A percentile compares a stretch with the other conserved stretches of the same genome.
These are phyloP conservation scores for Aspergillus persii DNA, from an alignment of 2,329 filamentous ascomycete species.

Conservation along the genomic window DNA sequence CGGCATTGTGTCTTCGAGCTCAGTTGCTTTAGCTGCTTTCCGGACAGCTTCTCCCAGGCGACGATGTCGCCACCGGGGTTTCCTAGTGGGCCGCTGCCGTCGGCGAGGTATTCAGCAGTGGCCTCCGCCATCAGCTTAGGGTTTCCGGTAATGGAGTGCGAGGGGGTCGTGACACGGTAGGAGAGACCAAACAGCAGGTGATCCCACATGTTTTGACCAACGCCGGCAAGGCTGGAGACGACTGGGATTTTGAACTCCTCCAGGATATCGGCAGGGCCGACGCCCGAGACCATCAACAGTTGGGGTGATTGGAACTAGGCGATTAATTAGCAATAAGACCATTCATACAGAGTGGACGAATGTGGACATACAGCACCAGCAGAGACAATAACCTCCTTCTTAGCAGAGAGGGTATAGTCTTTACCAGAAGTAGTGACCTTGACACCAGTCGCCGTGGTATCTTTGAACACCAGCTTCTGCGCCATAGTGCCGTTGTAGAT, in stretches of 20 bases:
- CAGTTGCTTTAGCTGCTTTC: background rate
- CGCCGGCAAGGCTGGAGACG: background rate
- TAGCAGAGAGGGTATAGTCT: background rate
- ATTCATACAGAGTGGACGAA: background rate
- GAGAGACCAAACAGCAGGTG: constrained; percentile 6
- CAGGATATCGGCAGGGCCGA: constrained; percentile 7
- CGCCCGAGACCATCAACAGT: constrained; percentile 21
- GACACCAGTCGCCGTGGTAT: background rate
- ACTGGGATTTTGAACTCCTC: background rate
- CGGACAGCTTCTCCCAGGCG: constrained; percentile 12
- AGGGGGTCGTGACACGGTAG: background rate
- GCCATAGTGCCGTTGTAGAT: background rate
- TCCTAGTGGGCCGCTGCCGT: background rate
- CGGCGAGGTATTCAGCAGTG: background rate
- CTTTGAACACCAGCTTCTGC: background rate
- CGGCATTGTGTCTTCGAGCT: background rate
- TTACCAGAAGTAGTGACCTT: background rate
- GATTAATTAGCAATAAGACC: no score
- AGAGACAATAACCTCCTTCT: constrained; percentile 5
- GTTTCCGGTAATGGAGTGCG: background rate
- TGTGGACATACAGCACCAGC: background rate
- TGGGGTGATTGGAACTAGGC: constrained; percentile 15
- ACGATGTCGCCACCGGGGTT: constrained; percentile 5
- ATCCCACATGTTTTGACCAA: constrained; percentile 10
- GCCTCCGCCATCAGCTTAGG: background rate